Evolutionary conservation across 2,329 filamentous ascomycete genomes (phyloP).

Genomic region (Triangularia verruculosa): DNA sequence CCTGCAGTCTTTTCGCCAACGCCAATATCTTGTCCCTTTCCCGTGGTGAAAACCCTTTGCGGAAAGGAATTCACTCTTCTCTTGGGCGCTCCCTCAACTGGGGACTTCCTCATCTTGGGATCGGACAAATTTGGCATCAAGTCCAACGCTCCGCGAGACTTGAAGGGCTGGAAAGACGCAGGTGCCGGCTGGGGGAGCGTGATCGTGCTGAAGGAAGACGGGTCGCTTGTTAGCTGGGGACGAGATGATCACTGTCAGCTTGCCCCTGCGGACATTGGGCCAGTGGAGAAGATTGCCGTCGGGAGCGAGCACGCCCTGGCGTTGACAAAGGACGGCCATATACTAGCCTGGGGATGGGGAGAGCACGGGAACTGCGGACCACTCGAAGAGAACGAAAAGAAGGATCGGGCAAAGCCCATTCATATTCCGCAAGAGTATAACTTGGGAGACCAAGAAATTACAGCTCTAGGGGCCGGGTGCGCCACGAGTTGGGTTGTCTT

Average conservation of each 20-base stretch:
- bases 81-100: constrained; percentile 52
- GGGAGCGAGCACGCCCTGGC: constrained; percentile 91
- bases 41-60: constrained; percentile 66
- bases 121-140: constrained; percentile 69
- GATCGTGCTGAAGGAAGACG: constrained; percentile 63
- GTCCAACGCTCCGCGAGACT: constrained; percentile 51
- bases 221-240: constrained; percentile 70
- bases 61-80: constrained; percentile 85
- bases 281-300: constrained; percentile 63
- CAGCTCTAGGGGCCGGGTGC: constrained; percentile 74
- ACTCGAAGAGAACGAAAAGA: constrained; percentile 29
- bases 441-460: constrained; percentile 43
- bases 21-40: constrained; percentile 60
- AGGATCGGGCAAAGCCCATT: not conserved
- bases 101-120: constrained; percentile 66
- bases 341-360: constrained; percentile 92
- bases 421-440: not conserved
- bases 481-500: constrained; percentile 80
- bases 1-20: constrained; percentile 57
- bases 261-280: constrained; percentile 59
- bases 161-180: constrained; percentile 63
- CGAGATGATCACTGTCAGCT: constrained; percentile 83
- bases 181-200: constrained; percentile 80
- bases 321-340: constrained; percentile 59
- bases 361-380: constrained; percentile 96